These are phyloP conservation scores for Afroboletus lepidellus DNA, from an alignment of 1,284 basidiomycete species.

Conservation along the genomic window DNA sequence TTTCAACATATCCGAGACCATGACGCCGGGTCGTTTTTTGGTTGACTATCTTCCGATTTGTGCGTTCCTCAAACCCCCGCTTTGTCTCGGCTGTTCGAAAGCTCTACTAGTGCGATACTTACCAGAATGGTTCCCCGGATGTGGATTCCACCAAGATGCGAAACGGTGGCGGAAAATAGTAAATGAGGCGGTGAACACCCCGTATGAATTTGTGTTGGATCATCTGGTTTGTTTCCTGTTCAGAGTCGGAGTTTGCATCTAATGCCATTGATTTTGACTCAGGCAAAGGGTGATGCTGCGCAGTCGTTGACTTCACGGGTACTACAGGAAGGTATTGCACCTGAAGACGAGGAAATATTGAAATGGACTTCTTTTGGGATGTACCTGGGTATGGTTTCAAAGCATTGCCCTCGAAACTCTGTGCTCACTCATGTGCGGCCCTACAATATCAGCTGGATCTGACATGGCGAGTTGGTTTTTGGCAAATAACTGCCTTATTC, in stretches of 20 bases:
- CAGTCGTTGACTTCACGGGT: background rate
- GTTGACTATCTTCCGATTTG: slow-evolving; percentile 27
- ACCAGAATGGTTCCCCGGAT: slow-evolving; percentile 27
- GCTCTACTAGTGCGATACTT: slow-evolving; percentile 35
- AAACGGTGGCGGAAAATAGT: background rate
- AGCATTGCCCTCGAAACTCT: background rate
- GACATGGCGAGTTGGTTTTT: slow-evolving; percentile 10
- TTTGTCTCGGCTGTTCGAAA: background rate
- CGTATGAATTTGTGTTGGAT: slow-evolving; percentile 1
- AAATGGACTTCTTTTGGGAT: slow-evolving; percentile 6
- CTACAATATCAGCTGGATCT: slow-evolving; percentile 18
- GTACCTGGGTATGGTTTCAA: slow-evolving; percentile 16
- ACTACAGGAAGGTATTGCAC: slow-evolving; percentile 5
- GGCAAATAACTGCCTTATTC: no score
- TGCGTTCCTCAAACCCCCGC: slow-evolving; percentile 15
- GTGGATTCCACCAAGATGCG: background rate
- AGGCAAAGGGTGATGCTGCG: background rate
- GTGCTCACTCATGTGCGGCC: background rate
- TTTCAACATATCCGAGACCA: background rate
- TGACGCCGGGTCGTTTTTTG: slow-evolving; percentile 22
- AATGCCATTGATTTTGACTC: background rate
- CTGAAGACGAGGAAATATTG: slow-evolving; percentile 5
- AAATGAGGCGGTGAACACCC: background rate
- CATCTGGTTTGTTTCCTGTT: background rate
- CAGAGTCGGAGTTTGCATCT: no score